Evolutionary conservation across 1,284 basidiomycete species (phyloP), one percentile per base, ranked within the genome.

Genomic region (Mrakiaceae sp.): DNA sequence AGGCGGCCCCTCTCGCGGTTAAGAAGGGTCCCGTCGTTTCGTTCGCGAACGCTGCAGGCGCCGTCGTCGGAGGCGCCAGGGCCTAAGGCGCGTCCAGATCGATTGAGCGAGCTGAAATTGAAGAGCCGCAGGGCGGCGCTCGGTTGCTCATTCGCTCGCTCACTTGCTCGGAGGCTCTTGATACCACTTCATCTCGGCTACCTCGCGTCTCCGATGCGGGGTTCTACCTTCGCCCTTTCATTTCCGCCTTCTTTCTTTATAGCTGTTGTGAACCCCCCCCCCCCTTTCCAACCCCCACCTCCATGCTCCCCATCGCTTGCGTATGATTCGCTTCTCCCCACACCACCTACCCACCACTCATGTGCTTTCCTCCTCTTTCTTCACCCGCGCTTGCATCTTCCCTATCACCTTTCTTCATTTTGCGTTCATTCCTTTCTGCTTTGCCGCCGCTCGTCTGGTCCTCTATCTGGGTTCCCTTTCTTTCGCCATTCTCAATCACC

Each of bases 21-120:
- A 51, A 56, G 39, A 48, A 56, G 46, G 27, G 39, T 27, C 55
- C 59, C 46, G 39, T 60, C 5, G 7, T 57, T n/a, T 57, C 53
- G 49, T 58, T 42, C 44, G 44, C 43, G 16, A 16, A 16, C n/a
- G 62, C 57, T 39, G 60, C 60, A 53, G 57, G 57, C 11, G 57
- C 51, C 3, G 50, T 56, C 43, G 56, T 53, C 11, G 49, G 53
- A 48, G 14, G 42, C 11, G 27, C 27, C 27, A 27, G 27, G 27
- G 27, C 27, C 27, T 27, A 27, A 27, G 27, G 27, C 27, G 27
- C 27, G 27, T 27, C 27, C 27, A 27, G 27, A 27, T 27, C 27
- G 27, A 27, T 27, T 27, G 27, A 27, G 27, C 42, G 42, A 43
- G 62, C 57, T 16, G 27, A 43, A n/a, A 16, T 10, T 44, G 2